Percentiles rank a stretch among this genome's conserved stretches.
Conservation (phyloP, 2,329 filamentous ascomycete species). For the Aspergillus costaricaensis region DNA sequence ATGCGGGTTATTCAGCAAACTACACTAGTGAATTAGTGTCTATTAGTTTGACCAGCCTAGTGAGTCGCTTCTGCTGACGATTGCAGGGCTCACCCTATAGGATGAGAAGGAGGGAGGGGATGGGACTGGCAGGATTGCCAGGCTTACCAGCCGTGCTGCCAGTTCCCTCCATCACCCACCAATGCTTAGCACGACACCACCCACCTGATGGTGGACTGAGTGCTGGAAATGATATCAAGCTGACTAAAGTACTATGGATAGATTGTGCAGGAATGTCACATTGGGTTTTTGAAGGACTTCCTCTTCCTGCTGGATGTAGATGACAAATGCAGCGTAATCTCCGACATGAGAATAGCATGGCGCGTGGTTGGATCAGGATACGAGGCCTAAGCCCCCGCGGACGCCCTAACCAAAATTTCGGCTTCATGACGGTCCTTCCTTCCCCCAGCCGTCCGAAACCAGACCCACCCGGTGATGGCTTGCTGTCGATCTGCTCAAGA, state of each 20-base stretch:
- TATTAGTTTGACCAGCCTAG: neutral
- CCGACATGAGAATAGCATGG: neutral
- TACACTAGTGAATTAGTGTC: neutral
- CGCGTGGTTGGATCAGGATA: neutral
- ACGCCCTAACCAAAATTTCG: neutral
- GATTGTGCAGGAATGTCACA: too few species aligned
- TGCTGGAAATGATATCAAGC: too few species aligned
- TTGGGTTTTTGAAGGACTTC: neutral
- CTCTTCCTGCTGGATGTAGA: neutral
- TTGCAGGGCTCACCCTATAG: neutral
- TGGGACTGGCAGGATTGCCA: too few species aligned
- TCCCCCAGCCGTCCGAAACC: neutral
- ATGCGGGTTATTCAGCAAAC: neutral
- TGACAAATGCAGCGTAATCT: neutral
- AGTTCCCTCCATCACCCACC: too few species aligned
- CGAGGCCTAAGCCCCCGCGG: neutral
- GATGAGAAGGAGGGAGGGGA: too few species aligned
- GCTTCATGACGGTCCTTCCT: neutral
- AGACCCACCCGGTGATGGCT: neutral
- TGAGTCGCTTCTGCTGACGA: neutral
- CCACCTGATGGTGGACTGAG: too few species aligned
- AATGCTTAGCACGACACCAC: too few species aligned
- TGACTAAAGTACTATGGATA: too few species aligned
- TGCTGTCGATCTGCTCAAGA: neutral
- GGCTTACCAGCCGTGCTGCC: too few species aligned